Conservation (phyloP, 805 yeast species). For the Cyberlindnera misumaiensis region DNA sequence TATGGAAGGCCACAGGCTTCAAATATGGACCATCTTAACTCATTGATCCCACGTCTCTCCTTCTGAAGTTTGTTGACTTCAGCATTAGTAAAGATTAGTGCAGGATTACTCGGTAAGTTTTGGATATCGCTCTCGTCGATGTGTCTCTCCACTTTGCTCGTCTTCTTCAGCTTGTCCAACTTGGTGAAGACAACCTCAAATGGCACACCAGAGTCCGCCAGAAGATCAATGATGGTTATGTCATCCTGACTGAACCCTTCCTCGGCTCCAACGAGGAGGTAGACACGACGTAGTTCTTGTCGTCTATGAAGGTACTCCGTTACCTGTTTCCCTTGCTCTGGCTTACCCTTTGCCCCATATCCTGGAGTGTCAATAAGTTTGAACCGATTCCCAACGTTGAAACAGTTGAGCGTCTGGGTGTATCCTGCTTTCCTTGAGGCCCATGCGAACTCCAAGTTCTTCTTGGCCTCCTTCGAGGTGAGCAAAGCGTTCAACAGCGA, state of each 20-base stretch:
- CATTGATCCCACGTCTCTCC: constrained; percentile 47
- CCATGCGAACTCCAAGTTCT: constrained; percentile 37
- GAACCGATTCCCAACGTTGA: constrained; percentile 54
- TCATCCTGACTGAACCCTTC: constrained; percentile 59
- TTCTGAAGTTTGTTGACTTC: constrained; percentile 26
- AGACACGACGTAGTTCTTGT: constrained; percentile 48
- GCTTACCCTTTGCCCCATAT: constrained; percentile 66
- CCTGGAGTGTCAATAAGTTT: constrained; percentile 86
- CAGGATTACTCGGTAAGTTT: constrained; percentile 37
- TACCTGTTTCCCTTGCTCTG: constrained; percentile 63
- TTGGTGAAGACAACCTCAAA: constrained; percentile 77
- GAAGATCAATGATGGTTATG: constrained; percentile 38
- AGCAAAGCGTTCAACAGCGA: constrained; percentile 61
- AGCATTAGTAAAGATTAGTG: constrained; percentile 46
- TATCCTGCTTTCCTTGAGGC: constrained; percentile 51
- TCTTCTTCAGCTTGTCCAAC: constrained; percentile 47
- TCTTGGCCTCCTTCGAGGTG: constrained; percentile 28
- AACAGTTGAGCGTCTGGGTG: constrained; percentile 62
- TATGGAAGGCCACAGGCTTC: constrained; percentile 42
- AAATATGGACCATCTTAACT: constrained; percentile 43
- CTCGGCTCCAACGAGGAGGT: constrained; percentile 52
- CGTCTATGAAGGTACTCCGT: constrained; percentile 54
- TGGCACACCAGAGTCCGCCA: constrained; percentile 50
- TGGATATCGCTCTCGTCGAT: constrained; percentile 32
- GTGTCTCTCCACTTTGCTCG: constrained; percentile 31